Base-by-base conservation (phyloP, 2,329 filamentous ascomycete genomes). In the Ophiosphaerella korrae region DNA sequence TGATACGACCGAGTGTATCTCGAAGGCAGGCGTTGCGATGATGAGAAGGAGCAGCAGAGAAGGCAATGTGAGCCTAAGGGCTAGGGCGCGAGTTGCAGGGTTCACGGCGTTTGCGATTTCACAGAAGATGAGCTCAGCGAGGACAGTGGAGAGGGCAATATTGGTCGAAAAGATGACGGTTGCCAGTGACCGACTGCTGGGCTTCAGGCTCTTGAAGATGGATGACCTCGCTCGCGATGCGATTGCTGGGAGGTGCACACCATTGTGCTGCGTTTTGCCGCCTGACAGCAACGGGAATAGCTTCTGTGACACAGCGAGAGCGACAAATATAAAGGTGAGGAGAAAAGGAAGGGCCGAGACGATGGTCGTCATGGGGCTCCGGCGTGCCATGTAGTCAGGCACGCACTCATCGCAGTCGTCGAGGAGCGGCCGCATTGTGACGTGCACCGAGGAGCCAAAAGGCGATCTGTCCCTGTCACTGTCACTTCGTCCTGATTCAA, bases 21-120 rank as follows among this genome's bases (percentile, higher is more conserved):
- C 89, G 26, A 96, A 78, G 59, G 90, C 87, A 0, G 92, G 92
- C 32, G 92, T 90, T 7, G 90, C 77, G 12, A 90, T 77, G 24
- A 95, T 82, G 23, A 94, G 81, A 55, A 92, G 75, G 34, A 90
- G 81, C 24, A 95, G 75, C 36, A 96, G 77, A 16, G 84, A 83
- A 6, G 87, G 84, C 23, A 95, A 83, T 0, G 88, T 90, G 26
- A 88, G 74, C 49, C 84, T 81, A 59, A 95, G 78, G 18, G 88
- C 89, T 24, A 88, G 68, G 18, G 82, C 83, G 52, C 90, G 81
- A 11, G 89, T 89, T 29, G 79, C 78, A 6, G 85, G 81, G 57
- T 87, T 82, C n/a, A 90, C 81, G 5, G 88, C 80, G 64, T 90
- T 89, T 23, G 89, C 86, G 37, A 96, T 90, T 74, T 96, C 91